Percentiles rank a stretch among this genome's conserved stretches.
Conservation (phyloP, 73 alveolate genomes). For the Tetrahymena thermophila region DNA sequence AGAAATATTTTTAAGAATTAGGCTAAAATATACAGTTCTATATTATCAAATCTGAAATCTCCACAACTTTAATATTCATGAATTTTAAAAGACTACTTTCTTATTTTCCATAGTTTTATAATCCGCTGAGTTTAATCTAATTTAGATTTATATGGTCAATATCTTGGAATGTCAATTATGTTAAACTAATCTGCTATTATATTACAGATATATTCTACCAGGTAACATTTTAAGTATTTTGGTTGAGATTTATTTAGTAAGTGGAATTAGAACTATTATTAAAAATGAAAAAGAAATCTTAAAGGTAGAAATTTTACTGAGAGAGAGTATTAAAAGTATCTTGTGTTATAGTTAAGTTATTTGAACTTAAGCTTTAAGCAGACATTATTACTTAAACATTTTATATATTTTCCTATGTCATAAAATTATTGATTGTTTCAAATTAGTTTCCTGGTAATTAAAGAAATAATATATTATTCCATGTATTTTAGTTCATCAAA, state of each 20-base stretch:
- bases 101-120: no score
- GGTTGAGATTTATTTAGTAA: not conserved
- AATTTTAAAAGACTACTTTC: not conserved
- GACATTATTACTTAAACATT: not conserved
- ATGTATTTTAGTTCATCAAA: not conserved
- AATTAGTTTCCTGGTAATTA: not conserved
- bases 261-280: not conserved
- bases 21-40: no score
- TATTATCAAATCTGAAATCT: not conserved
- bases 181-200: not conserved
- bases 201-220: not conserved
- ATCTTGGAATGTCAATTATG: not conserved
- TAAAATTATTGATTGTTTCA: not conserved
- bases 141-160: not conserved
- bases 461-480: not conserved
- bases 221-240: not conserved
- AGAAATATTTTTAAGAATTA: not conserved
- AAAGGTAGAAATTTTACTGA: not conserved
- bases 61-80: no score
- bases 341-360: not conserved
- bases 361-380: not conserved
- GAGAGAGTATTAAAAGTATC: not conserved
- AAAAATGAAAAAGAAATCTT: not conserved
- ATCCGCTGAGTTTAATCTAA: not conserved
- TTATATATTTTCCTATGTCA: not conserved